These are phyloP conservation scores for Ochetophila trinervis DNA, from an alignment of 306 rosid species.

Conservation along the genomic window DNA sequence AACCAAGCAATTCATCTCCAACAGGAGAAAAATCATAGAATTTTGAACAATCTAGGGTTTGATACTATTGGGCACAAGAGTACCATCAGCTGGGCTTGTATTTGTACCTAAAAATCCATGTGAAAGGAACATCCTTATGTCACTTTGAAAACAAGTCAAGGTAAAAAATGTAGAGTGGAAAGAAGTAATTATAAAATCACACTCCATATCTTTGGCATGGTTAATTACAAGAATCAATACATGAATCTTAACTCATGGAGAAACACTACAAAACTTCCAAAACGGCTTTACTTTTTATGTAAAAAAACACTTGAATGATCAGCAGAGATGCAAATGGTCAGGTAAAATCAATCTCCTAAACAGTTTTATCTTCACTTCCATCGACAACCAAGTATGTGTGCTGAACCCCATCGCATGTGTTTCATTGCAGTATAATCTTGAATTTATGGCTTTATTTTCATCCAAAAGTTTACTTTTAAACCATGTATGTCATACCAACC, in stretches of 20 bases:
- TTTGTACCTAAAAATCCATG: no score
- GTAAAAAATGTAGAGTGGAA: not conserved
- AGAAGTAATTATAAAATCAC: not conserved
- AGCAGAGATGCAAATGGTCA: not conserved
- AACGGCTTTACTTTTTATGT: not conserved
- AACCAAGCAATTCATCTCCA: no score
- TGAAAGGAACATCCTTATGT: not conserved
- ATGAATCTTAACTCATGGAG: not conserved
- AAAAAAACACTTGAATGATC: not conserved
- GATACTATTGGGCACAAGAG: no score
- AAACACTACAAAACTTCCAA: conserved; percentile 12
- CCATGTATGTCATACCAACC: conserved; percentile 99
- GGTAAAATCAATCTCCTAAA: not conserved
- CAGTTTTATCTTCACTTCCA: not conserved
- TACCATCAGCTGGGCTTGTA: no score
- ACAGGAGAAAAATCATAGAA: no score
- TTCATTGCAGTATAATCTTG: not conserved
- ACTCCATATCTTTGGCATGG: not conserved
- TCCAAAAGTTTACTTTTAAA: conserved; percentile 31
- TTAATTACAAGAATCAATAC: not conserved
- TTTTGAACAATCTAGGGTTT: no score
- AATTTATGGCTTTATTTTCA: not conserved
- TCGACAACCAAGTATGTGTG: not conserved
- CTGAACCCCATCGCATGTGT: not conserved
- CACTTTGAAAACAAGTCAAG: not conserved